These are phyloP conservation scores for Condylostoma magnum DNA, from an alignment of 169 alveolate genomes.

Conservation along the genomic window DNA sequence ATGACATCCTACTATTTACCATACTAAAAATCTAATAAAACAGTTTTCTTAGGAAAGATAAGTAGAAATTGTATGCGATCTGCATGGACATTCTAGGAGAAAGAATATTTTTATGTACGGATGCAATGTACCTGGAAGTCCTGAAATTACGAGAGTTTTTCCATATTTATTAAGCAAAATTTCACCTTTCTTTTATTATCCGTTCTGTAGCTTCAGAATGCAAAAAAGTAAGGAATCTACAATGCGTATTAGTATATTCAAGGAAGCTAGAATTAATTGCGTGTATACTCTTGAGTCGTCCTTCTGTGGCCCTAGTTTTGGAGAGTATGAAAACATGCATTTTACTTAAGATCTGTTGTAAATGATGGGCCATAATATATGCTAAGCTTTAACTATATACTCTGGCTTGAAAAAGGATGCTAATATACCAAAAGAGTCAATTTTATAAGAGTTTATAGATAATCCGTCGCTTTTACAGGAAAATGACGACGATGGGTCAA, in stretches of 20 bases:
- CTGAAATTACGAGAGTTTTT: conserved; percentile 43
- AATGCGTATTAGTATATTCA: conserved; percentile 35
- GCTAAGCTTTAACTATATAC: too few species aligned
- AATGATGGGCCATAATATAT: conserved; percentile 18
- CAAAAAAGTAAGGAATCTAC: conserved; percentile 28
- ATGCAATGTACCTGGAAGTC: neutral
- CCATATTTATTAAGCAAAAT: conserved; percentile 58
- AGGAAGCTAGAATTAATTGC: conserved; percentile 47
- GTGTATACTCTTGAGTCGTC: conserved; percentile 75
- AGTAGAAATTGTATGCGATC: conserved; percentile 81
- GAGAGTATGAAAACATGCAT: neutral
- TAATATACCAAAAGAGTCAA: too few species aligned
- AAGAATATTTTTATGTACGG: conserved; percentile 85
- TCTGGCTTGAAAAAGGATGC: too few species aligned
- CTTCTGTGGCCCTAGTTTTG: conserved; percentile 22
- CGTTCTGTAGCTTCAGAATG: conserved; percentile 36
- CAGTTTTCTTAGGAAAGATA: conserved; percentile 24
- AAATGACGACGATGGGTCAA: neutral
- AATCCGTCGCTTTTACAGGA: too few species aligned
- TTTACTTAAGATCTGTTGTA: conserved; percentile 1
- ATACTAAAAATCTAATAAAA: conserved; percentile 25
- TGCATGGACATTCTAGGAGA: conserved; percentile 92
- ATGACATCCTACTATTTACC: conserved; percentile 48
- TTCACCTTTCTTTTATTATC: conserved; percentile 42
- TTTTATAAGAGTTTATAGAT: too few species aligned